Evolutionary conservation across 1,284 basidiomycete species (phyloP), one percentile per base, ranked within the genome.

Genomic region (Ganoderma sinense): DNA sequence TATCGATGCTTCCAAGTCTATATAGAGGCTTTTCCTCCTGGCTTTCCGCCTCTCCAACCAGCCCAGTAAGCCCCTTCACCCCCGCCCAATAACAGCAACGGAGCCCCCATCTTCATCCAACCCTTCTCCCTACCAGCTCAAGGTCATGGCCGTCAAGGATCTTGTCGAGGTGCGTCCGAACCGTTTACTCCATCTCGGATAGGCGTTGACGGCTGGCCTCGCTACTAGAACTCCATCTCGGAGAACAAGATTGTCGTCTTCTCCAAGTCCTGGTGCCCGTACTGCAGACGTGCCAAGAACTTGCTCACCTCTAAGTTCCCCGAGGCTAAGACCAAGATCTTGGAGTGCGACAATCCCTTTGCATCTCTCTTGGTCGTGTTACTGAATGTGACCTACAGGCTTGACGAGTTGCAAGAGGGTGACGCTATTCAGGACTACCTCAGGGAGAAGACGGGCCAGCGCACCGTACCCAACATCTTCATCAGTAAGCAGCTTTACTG

Each of bases 391-490:
- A 10, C 36, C 43, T 53, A 1, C 40, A 85, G 84, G 72, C 78
- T 85, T 40, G 84, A 86, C 75, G 76, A 82, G 72, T 78, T 79
- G 26, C 85, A 88, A 1, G 88, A 92, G 43, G 91, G 89, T 2
- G 40, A 74, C 23, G 86, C 80, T 1, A 91, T 92, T 66, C 91
- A 93, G 78, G 73, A 78, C n/a, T 91, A 92, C 74, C 83, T 93
- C 14, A 43, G 51, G 1, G 75, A 87, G 76, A 88, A 88, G 84
- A 90, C 90, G 0, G 83, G 83, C 0, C 91, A 92, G 76, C 78
- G 84, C 10, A 89, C 89, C 16, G 91, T 93, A 3, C 91, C 91
- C 55, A 91, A 88, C 77, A 84, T 93, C 73, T 93, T 91, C 80
- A 83, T 93, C 74, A 86, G 90, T 91, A 73, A 76, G 90, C 86